Percentiles rank a stretch among this genome's conserved stretches.
Evolutionary conservation across 768 basidiomycete species (phyloP).

Genomic region (Amylocystis lapponica): DNA sequence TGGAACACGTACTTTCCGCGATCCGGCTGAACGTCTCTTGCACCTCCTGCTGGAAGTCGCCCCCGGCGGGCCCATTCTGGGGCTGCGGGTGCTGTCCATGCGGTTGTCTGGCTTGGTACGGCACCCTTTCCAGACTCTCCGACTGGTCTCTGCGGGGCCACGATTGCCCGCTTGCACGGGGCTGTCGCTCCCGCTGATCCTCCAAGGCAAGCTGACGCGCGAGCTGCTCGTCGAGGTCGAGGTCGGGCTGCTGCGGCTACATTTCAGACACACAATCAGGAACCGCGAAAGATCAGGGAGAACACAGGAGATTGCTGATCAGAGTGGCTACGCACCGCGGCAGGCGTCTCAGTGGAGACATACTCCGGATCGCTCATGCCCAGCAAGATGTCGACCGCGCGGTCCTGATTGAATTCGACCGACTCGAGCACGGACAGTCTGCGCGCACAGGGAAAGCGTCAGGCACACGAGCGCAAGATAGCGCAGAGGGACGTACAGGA

Average conservation of each 20-base stretch:
- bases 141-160: constrained; percentile 18
- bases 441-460: neutral
- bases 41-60: constrained; percentile 54
- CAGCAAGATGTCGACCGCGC: constrained; percentile 69
- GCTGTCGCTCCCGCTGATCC: constrained; percentile 25
- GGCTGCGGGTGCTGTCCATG: constrained; percentile 1
- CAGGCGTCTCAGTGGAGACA: constrained; percentile 31
- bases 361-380: constrained; percentile 86
- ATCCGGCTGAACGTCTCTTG: constrained; percentile 71
- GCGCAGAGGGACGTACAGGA: constrained; percentile 45
- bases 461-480: neutral
- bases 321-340: constrained; percentile 20
- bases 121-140: constrained; percentile 3
- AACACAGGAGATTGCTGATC: too few species aligned
- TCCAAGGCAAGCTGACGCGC: constrained; percentile 69
- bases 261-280: neutral
- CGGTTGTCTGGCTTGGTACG: constrained; percentile 12
- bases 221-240: constrained; percentile 74
- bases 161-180: constrained; percentile 12
- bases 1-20: constrained; percentile 60
- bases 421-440: constrained; percentile 71
- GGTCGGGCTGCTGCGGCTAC: constrained; percentile 16
- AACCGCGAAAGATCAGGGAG: neutral
- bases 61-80: constrained; percentile 12
- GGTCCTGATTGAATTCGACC: constrained; percentile 63